phyloP scores from a whole-genome alignment of 495 filamentous ascomycete species.

The Podospora pseudopauciseta region DNA sequence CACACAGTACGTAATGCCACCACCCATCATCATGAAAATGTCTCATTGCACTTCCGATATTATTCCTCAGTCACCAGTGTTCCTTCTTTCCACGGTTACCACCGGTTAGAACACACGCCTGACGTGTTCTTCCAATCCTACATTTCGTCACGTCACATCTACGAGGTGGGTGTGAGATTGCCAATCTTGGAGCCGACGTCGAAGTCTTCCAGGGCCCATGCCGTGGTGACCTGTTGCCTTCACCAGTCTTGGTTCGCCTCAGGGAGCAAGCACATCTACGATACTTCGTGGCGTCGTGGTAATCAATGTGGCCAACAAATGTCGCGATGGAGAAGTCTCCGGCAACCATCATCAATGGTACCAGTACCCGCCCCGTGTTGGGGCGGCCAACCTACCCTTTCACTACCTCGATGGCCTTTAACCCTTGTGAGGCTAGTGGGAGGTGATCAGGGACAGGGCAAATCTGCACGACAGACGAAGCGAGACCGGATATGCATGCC shows the following conservation, averaged over 20 bases:
- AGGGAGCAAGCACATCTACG: neutral
- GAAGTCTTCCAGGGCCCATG: neutral
- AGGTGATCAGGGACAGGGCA: conserved; percentile 7
- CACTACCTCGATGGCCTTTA: neutral
- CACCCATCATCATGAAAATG: neutral
- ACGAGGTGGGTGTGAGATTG: neutral
- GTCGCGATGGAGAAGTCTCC: neutral
- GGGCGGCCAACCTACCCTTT: neutral
- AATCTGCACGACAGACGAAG: conserved; percentile 11
- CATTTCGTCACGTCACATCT: conserved; percentile 4
- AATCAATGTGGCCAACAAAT: neutral
- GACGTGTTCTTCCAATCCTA: conserved; percentile 4
- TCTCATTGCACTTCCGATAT: neutral
- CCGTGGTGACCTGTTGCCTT: neutral
- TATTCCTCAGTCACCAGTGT: neutral
- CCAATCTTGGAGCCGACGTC: conserved; percentile 4
- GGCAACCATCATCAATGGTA: neutral
- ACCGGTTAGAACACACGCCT: neutral
- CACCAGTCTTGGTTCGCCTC: neutral
- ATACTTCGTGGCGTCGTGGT: neutral
- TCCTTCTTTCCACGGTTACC: neutral
- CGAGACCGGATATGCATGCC: conserved; percentile 8
- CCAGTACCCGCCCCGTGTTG: conserved; percentile 4
- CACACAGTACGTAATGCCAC: neutral
- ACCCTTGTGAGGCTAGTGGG: neutral